phyloP scores from a whole-genome alignment of 1,284 basidiomycete species.

The Papiliotrema fonsecae region DNA sequence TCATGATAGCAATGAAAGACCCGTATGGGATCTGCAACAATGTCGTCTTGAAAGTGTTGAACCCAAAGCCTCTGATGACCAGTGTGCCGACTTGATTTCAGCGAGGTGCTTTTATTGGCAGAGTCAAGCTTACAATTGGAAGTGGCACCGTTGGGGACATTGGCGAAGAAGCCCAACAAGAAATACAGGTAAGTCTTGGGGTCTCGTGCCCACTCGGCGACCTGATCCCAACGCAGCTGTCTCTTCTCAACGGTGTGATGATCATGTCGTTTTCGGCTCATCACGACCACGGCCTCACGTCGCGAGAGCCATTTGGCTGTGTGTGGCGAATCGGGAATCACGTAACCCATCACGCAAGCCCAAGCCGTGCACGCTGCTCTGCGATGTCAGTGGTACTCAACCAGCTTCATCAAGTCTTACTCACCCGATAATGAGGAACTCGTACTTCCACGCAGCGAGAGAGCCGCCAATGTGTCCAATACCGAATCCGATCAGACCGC shows the following conservation, averaged over 20 bases:
- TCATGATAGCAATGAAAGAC: conserved; percentile 24
- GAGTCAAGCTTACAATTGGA: conserved; percentile 11
- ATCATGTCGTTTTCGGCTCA: conserved; percentile 43
- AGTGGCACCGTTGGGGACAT: conserved; percentile 35
- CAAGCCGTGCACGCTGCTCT: conserved; percentile 31
- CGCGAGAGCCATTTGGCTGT: conserved; percentile 34
- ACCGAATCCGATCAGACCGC: conserved; percentile 32
- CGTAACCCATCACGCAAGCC: conserved; percentile 30
- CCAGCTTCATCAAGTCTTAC: neutral
- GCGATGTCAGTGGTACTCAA: neutral
- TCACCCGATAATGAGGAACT: conserved; percentile 24
- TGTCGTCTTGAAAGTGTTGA: conserved; percentile 32
- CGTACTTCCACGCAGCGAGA: conserved; percentile 36
- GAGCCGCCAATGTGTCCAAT: conserved; percentile 36
- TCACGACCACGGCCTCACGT: conserved; percentile 40
- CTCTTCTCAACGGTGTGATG: conserved; percentile 45
- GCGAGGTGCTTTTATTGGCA: neutral
- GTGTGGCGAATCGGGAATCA: conserved; percentile 35
- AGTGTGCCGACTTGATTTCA: conserved; percentile 24
- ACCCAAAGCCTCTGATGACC: conserved; percentile 31
- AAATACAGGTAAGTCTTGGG: conserved; percentile 41
- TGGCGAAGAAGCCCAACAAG: conserved; percentile 36
- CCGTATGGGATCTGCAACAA: conserved; percentile 41
- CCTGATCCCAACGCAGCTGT: conserved; percentile 45
- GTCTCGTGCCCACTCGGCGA: conserved; percentile 42